Evolutionary conservation across 306 rosid species (phyloP).

Genomic region (Prunus mira): DNA sequence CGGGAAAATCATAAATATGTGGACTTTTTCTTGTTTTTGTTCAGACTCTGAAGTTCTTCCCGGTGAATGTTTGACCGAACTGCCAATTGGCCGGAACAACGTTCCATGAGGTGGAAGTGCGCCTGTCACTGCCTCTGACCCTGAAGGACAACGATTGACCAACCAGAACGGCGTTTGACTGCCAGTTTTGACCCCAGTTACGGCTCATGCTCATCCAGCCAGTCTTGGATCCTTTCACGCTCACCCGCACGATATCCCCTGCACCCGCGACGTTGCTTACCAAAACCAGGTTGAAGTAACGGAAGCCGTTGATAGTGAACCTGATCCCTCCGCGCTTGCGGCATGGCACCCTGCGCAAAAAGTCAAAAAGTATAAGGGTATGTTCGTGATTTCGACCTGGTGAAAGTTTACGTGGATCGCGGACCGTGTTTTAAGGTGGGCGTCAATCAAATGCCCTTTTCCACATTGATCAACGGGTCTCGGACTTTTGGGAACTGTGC

Average conservation of each 20-base stretch:
- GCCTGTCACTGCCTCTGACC: conserved; percentile 77
- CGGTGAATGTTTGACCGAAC: conserved; percentile 94
- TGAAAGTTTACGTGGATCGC: background rate
- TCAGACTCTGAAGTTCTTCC: conserved; percentile 81
- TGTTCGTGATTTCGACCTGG: background rate
- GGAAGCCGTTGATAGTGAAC: conserved; percentile 80
- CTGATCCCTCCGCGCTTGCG: conserved; percentile 87
- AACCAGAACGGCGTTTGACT: conserved; percentile 80
- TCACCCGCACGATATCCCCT: conserved; percentile 71
- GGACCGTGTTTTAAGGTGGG: conserved; percentile 22
- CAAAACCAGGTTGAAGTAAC: conserved; percentile 84
- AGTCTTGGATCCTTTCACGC: conserved; percentile 71
- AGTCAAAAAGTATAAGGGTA: background rate
- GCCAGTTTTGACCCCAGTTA: conserved; percentile 99
- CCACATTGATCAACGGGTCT: conserved; percentile 5
- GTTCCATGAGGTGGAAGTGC: conserved; percentile 90
- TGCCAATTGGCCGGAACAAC: conserved; percentile 76
- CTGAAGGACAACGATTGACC: conserved; percentile 80
- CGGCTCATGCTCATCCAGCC: conserved; percentile 88
- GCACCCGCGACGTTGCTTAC: conserved; percentile 96
- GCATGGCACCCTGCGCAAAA: conserved; percentile 80
- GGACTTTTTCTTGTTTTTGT: background rate
- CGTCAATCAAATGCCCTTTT: background rate
- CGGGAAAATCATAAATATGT: conserved; percentile 17
- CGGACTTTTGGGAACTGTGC: conserved; percentile 19